Evolutionary conservation across 2,329 filamentous ascomycete genomes (phyloP).

Genomic region (Paecilomyces niveus): DNA sequence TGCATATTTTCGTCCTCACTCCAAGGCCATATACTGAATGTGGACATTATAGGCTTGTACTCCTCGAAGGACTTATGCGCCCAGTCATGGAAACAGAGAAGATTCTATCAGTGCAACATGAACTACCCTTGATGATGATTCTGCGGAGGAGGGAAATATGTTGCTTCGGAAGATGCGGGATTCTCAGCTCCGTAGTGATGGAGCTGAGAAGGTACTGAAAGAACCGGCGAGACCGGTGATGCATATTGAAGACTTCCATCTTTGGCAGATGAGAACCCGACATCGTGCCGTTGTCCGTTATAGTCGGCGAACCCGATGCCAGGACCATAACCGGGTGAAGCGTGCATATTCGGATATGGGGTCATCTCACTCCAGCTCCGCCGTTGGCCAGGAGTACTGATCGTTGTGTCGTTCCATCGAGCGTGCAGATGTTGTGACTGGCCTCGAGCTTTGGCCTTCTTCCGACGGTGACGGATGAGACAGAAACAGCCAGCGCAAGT

Average conservation of each 20-base stretch:
- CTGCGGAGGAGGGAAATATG: neutral
- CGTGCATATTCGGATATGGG: slow-evolving; percentile 8
- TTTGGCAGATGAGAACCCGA: slow-evolving; percentile 8
- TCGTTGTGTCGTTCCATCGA: slow-evolving; percentile 28
- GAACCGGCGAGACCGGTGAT: neutral
- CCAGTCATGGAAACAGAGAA: neutral
- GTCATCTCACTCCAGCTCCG: slow-evolving; percentile 17
- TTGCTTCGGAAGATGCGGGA: neutral
- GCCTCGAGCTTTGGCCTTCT: slow-evolving; percentile 20
- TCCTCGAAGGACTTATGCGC: neutral
- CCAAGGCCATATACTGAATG: neutral
- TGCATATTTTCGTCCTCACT: neutral
- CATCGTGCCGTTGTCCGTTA: slow-evolving; percentile 18
- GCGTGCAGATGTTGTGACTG: slow-evolving; percentile 22
- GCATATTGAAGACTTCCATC: neutral
- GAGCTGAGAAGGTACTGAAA: neutral
- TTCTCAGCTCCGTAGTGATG: neutral
- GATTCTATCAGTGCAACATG: neutral
- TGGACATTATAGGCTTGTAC: neutral
- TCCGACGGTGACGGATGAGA: slow-evolving; percentile 36
- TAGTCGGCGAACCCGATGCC: slow-evolving; percentile 21
- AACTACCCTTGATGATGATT: neutral
- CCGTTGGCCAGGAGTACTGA: slow-evolving; percentile 18
- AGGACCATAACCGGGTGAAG: slow-evolving; percentile 7
- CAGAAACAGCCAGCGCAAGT: slow-evolving; percentile 33